These are phyloP conservation scores for Lolium multiflorum DNA, from an alignment of 176 grass and related monocot species.

Conservation along the genomic window DNA sequence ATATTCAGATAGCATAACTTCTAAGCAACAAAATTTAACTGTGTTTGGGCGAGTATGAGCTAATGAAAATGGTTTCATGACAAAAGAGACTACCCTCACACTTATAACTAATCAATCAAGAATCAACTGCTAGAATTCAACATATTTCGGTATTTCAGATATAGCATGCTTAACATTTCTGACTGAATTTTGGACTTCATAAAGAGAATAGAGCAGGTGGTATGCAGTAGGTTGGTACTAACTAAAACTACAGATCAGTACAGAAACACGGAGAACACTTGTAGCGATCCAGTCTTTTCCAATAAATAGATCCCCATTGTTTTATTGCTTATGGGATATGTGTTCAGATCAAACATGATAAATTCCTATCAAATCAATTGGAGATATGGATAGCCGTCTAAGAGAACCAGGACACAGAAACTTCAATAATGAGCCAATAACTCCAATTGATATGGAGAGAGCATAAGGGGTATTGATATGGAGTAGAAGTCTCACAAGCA, in stretches of 20 bases:
- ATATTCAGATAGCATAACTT: neutral
- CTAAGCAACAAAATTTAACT: slow-evolving; percentile 9
- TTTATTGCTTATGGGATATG: neutral
- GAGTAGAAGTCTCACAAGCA: neutral
- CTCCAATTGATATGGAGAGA: neutral
- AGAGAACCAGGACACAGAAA: slow-evolving; percentile 3
- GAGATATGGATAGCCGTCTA: neutral
- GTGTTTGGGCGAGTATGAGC: neutral
- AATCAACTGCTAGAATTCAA: slow-evolving; percentile 15
- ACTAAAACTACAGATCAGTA: slow-evolving; percentile 7
- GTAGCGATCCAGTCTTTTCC: neutral
- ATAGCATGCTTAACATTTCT: neutral
- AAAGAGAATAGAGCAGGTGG: neutral
- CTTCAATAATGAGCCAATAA: slow-evolving; percentile 13
- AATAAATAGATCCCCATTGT: slow-evolving; percentile 15
- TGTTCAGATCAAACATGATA: neutral
- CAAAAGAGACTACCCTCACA: neutral
- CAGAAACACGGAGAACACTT: neutral
- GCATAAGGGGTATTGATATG: slow-evolving; percentile 6
- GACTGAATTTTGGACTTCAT: neutral
- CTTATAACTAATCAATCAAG: neutral
- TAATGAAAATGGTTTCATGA: neutral
- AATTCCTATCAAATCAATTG: slow-evolving; percentile 1
- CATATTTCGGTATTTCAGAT: slow-evolving; percentile 7
- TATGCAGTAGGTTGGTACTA: neutral